Base-by-base conservation (phyloP, 345 rosid species). In the Pugionium dolabratum region DNA sequence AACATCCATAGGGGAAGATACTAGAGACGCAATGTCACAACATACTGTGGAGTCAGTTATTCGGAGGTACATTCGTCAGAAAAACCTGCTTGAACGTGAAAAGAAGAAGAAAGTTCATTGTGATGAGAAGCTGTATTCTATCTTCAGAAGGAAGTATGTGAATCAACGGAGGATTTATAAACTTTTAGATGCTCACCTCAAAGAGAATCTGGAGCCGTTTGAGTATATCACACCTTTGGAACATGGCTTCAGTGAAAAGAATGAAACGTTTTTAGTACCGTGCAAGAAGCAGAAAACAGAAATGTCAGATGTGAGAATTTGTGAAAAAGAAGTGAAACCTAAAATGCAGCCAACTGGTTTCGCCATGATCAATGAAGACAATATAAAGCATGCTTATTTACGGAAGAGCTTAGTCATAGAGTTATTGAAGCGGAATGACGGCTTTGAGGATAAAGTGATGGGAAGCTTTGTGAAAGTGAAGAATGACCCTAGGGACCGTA, bases 381-480 rank as follows among this genome's bases (percentile, higher is more conserved):
- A 85, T 31, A 69, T 85, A 29, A 83, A 79, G 68, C 81, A 54
- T 72, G 79, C 83, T 58, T 83, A 85, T 79, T 65, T 85, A 39
- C 78, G 84, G 56, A 85, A 53, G 66, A 72, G 84, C 80, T 75
- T 85, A 40, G 60, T 83, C 43, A 44, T 66, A 65, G 76, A 76
- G 71, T 41, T 85, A 18, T 10, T 44, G 54, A 74, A 71, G 63
- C 79, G 81, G 41, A 47, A 57, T 4, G 79, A 72, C 26, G 58
- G 50, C 6, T 74, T 76, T 51, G 80, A 48, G 54, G 70, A 47
- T n/a, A 83, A 85, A 69, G 75, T 83, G 35, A 64, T 81, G 42
- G 87, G 85, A 66, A 69, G 82, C 73, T 85, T 83, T 74, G 83
- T 85, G 74, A 83, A 78, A 78, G 81, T 85, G 33, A 85, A 70